Evolutionary conservation across 1,139 yeast genomes (phyloP).

Genomic region (Pichia sp.): DNA sequence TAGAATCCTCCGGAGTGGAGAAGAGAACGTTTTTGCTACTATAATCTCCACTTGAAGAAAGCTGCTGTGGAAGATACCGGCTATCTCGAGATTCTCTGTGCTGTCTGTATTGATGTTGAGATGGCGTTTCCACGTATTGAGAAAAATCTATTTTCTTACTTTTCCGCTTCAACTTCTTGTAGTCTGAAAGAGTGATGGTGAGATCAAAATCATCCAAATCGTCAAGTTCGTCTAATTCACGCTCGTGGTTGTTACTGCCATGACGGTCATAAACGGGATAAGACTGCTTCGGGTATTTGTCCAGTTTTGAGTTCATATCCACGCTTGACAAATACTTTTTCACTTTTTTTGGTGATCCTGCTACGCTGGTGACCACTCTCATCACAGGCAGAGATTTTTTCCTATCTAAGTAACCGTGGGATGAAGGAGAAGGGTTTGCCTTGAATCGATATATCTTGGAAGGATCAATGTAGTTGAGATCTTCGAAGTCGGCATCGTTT

Average conservation of each 20-base stretch:
- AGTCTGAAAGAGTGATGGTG: constrained; percentile 28
- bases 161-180: constrained; percentile 24
- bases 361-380: constrained; percentile 8
- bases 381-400: constrained; percentile 29
- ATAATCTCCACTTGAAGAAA: constrained; percentile 7
- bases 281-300: neutral
- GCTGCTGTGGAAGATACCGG: neutral
- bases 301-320: constrained; percentile 19
- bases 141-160: constrained; percentile 26
- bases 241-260: neutral
- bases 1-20: constrained; percentile 15
- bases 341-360: constrained; percentile 23
- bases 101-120: neutral
- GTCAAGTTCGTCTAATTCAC: neutral
- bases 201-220: constrained; percentile 19
- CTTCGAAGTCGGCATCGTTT: constrained; percentile 26
- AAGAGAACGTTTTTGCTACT: neutral
- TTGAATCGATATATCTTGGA: constrained; percentile 8
- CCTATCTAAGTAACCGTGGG: constrained; percentile 4
- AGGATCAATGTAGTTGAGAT: constrained; percentile 15
- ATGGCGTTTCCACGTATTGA: constrained; percentile 25
- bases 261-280: neutral
- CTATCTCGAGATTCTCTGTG: neutral
- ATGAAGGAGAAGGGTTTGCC: constrained; percentile 11
- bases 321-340: constrained; percentile 28